Base-by-base conservation (phyloP, 148 eudicot genomes). In the Rhododendron henanense region DNA sequence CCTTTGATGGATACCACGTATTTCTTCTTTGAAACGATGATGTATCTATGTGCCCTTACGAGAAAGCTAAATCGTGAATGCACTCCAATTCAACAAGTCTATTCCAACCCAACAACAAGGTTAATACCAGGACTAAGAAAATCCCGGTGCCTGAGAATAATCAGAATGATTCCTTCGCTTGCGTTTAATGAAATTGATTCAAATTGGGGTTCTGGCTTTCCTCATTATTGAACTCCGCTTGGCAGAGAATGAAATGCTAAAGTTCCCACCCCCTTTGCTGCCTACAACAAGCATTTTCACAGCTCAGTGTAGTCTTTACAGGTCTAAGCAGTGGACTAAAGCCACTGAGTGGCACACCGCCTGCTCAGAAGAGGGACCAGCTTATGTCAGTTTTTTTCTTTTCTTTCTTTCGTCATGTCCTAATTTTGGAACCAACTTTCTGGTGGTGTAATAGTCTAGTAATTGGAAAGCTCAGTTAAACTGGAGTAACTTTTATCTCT, bases 41-140 rank as follows among this genome's bases (percentile, higher is more conserved):
- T 55, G 1, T 57, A 57, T n/a, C 16, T 21, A 39, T 1, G 50
- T 47, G 50, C 50, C 50, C 50, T 47, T 47, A 47, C 10, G 50
- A 47, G 11, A 47, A 81, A 47, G 50, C 50, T 47, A 47, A 47
- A 47, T 85, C 78, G 23, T 88, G 78, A 88, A 85, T 82, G 73
- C 87, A 31, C 71, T 88, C 31, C 83, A 82, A 59, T 88, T 85
- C 79, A 85, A 85, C 81, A 82, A 82, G 87, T 88, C 87, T 18
- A 61, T 87, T 81, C 87, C 87, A 81, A 88, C 87, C 85, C 11
- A 84, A 85, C 57, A 18, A 59, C 10, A 86, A 82, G 85, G 85
- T 77, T 79, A 81, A 69, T 28, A 71, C 75, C 31, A 10, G 75
- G 45, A 13, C n/a, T 16, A 15, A 3, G 25, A 21, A 19, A 63